A percentile compares a stretch with the other conserved stretches of the same genome.
phyloP scores from a whole-genome alignment of 768 basidiomycete genomes.

The Inosperma sp. region DNA sequence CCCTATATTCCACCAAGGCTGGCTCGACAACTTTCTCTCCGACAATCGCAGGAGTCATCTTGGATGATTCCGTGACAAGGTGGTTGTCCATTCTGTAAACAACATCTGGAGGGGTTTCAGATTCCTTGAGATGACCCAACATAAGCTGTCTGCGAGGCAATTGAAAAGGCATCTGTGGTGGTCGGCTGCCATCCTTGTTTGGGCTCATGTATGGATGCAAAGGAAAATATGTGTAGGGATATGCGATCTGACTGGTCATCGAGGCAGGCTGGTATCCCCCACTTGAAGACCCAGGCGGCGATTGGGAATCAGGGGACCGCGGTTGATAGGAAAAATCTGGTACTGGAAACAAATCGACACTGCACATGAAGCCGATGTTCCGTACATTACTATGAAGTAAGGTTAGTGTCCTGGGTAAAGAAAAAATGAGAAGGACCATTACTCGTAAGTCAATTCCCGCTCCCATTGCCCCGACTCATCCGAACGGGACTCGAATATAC shows the following conservation, averaged over 20 bases:
- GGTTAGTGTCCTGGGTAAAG: neutral
- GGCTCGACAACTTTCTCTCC: slow-evolving; percentile 62
- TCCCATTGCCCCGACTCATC: slow-evolving; percentile 39
- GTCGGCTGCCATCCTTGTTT: slow-evolving; percentile 18
- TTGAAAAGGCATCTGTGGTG: slow-evolving; percentile 30
- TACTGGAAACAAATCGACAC: slow-evolving; percentile 66
- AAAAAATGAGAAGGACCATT: slow-evolving; percentile 11
- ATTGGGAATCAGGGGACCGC: slow-evolving; percentile 14
- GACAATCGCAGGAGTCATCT: slow-evolving; percentile 48
- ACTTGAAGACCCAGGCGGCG: slow-evolving; percentile 13
- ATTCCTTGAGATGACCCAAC: slow-evolving; percentile 26
- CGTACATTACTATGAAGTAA: slow-evolving; percentile 41
- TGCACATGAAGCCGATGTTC: slow-evolving; percentile 60
- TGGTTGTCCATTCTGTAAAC: slow-evolving; percentile 31
- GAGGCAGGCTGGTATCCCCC: slow-evolving; percentile 2
- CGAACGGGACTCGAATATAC: slow-evolving; percentile 41
- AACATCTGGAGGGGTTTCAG: slow-evolving; percentile 29
- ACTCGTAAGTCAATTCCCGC: slow-evolving; percentile 52
- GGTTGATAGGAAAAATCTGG: slow-evolving; percentile 31
- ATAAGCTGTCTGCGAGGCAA: slow-evolving; percentile 36
- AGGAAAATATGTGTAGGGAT: slow-evolving; percentile 36
- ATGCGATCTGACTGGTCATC: slow-evolving; percentile 6
- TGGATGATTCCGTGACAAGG: slow-evolving; percentile 38
- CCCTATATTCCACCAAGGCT: slow-evolving; percentile 48
- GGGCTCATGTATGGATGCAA: slow-evolving; percentile 34